Percentiles rank a stretch among this genome's conserved stretches.
Conservation (phyloP, 441 rosid genomes). For the Populus hybrid region DNA sequence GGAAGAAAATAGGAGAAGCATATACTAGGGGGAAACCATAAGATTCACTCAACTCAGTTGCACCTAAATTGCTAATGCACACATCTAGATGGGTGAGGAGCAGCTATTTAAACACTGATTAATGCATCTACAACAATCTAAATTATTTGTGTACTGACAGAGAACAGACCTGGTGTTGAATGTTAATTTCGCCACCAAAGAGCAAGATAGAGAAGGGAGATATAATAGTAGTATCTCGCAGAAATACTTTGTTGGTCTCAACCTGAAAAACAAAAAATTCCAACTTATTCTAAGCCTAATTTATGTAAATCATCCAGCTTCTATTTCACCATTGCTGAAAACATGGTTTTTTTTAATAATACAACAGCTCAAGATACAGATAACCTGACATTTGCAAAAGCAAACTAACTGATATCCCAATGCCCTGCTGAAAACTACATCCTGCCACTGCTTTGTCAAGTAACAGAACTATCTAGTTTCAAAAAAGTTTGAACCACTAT, state of each 20-base stretch:
- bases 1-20: too few species aligned
- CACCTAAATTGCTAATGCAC: too few species aligned
- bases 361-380: neutral
- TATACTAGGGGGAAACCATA: too few species aligned
- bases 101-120: neutral
- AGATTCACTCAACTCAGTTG: too few species aligned
- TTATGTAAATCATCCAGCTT: neutral
- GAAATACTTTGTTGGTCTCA: constrained; percentile 77
- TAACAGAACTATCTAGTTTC: neutral
- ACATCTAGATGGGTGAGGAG: neutral
- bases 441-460: neutral
- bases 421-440: neutral
- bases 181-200: constrained; percentile 81
- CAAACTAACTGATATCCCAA: neutral
- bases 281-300: neutral
- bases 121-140: neutral
- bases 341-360: neutral
- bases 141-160: neutral
- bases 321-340: neutral
- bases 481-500: neutral
- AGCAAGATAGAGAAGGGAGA: constrained; percentile 84
- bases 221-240: constrained; percentile 79
- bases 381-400: too few species aligned
- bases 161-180: constrained; percentile 82
- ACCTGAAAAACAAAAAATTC: constrained; percentile 47